A percentile compares a stretch with the other conserved stretches of the same genome.
phyloP scores from a whole-genome alignment of 805 yeast genomes.

The Candida nonsorbophila region DNA sequence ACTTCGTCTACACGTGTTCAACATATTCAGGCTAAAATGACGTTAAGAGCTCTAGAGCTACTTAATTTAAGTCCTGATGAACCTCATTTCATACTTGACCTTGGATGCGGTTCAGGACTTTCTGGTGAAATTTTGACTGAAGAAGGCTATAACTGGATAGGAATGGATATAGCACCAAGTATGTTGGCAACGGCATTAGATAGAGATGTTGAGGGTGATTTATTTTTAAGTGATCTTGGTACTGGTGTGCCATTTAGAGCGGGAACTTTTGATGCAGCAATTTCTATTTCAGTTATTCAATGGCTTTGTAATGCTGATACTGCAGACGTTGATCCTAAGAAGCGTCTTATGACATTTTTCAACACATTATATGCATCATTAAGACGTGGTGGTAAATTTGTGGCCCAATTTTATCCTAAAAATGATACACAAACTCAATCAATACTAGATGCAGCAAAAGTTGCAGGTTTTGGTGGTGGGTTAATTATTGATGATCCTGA shows the following conservation, averaged over 20 bases:
- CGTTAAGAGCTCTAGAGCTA: conserved; percentile 85
- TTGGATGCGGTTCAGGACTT: conserved; percentile 96
- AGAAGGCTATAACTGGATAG: conserved; percentile 92
- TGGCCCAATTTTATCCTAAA: conserved; percentile 93
- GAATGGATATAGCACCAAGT: conserved; percentile 93
- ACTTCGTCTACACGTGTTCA: conserved; percentile 94
- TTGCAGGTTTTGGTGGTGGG: conserved; percentile 96
- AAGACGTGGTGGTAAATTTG: conserved; percentile 94
- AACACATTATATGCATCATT: conserved; percentile 81
- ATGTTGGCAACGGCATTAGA: conserved; percentile 95
- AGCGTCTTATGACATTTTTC: conserved; percentile 76
- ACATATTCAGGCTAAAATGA: conserved; percentile 97
- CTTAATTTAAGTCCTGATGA: conserved; percentile 60
- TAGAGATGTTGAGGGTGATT: conserved; percentile 89
- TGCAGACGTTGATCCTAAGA: conserved; percentile 73
- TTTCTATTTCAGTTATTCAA: conserved; percentile 90
- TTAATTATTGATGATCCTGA: conserved; percentile 91
- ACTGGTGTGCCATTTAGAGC: conserved; percentile 92
- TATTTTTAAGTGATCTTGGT: conserved; percentile 90
- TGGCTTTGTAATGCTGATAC: conserved; percentile 98
- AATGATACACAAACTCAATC: conserved; percentile 80
- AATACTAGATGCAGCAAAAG: conserved; percentile 79
- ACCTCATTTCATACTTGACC: conserved; percentile 72
- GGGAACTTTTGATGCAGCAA: conserved; percentile 95
- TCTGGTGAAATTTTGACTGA: conserved; percentile 91